Conservation (phyloP, 129 eudicot genomes). For the Solidago caesia region DNA sequence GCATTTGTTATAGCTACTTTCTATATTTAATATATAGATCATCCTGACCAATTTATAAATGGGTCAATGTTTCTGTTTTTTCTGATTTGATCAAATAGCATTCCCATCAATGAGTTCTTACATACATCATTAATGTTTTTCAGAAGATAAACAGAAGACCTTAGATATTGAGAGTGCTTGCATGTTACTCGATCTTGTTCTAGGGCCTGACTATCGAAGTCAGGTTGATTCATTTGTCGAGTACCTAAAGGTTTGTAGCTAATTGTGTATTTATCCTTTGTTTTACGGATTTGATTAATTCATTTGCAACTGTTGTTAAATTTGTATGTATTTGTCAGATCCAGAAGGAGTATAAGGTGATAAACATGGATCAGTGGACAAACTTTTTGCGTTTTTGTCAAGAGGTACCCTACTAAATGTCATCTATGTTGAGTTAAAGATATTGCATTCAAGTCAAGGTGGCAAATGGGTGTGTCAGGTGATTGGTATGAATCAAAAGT, state of each 20-base stretch:
- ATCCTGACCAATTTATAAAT: neutral
- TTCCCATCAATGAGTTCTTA: neutral
- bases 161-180: conserved; percentile 73
- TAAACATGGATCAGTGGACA: conserved; percentile 89
- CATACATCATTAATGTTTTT: conserved; percentile 27
- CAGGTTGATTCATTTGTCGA: conserved; percentile 66
- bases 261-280: neutral
- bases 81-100: neutral
- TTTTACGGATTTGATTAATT: neutral
- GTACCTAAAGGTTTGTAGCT: conserved; percentile 60
- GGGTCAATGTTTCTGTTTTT: too few relatives aligned
- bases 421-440: neutral
- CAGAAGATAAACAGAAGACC: conserved; percentile 83
- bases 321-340: conserved; percentile 34
- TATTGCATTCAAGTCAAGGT: neutral
- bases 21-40: neutral
- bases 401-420: conserved; percentile 51
- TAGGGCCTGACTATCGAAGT: conserved; percentile 45
- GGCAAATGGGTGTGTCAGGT: neutral
- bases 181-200: conserved; percentile 58
- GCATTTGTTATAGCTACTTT: neutral
- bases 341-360: conserved; percentile 81
- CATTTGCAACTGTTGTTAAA: neutral
- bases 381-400: conserved; percentile 75
- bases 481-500: neutral